Percentiles rank a stretch among this genome's conserved stretches.
Conservation (phyloP, 2,329 filamentous ascomycete genomes). For the Emmonsiellopsis sp. region DNA sequence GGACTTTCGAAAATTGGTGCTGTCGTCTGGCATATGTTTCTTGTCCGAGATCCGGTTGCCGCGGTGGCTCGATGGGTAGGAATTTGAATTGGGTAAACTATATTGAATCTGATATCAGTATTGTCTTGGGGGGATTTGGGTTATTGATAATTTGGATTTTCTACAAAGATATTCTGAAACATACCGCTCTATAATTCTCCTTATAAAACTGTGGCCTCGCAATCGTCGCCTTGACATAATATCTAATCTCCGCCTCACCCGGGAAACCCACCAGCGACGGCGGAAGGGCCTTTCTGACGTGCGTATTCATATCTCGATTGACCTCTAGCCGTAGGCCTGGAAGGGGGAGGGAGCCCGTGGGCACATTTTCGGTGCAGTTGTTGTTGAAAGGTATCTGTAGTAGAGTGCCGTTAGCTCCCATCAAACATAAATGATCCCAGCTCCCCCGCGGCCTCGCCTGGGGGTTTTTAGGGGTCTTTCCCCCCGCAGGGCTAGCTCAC, state of each 20-base stretch:
- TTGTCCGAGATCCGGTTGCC: constrained; percentile 55
- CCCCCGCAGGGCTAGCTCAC: constrained; percentile 16
- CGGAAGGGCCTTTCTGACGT: constrained; percentile 78
- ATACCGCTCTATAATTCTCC: constrained; percentile 64
- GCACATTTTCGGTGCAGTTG: constrained; percentile 36
- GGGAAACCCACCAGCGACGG: constrained; percentile 83
- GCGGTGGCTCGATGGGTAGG: constrained; percentile 82
- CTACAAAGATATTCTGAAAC: constrained; percentile 7
- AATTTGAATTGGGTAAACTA: constrained; percentile 62
- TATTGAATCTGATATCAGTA: constrained; percentile 11
- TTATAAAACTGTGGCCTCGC: constrained; percentile 81
- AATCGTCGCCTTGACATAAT: constrained; percentile 93
- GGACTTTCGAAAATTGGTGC: constrained; percentile 45
- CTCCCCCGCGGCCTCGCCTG: too few species aligned
- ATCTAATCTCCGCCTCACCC: constrained; percentile 78
- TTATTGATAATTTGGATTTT: background rate
- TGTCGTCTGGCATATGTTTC: constrained; percentile 76
- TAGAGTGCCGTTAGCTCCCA: background rate
- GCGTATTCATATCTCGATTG: constrained; percentile 39
- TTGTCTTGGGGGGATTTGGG: background rate
- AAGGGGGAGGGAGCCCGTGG: constrained; percentile 38
- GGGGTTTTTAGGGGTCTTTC: too few species aligned
- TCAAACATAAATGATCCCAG: too few species aligned
- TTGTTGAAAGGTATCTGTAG: constrained; percentile 41
- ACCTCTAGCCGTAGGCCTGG: constrained; percentile 37